A percentile compares a stretch with the other conserved stretches of the same genome.
phyloP scores from a whole-genome alignment of 2,329 filamentous ascomycete species.

The Colletotrichum musicola region DNA sequence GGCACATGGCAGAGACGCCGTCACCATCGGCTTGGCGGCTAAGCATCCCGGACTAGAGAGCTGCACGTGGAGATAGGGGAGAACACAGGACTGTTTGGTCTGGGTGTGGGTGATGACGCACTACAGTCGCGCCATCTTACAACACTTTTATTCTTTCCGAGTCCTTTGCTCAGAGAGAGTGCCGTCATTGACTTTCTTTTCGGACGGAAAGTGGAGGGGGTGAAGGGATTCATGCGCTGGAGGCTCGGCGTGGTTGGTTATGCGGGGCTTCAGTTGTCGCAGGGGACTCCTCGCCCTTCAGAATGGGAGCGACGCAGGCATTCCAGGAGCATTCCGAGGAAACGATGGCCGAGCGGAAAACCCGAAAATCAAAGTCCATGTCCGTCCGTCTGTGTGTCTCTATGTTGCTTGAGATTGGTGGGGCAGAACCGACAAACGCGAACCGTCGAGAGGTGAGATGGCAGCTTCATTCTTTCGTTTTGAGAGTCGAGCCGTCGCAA shows the following conservation, averaged over 20 bases:
- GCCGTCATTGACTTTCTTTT: background rate
- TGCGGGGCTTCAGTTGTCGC: background rate
- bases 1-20: background rate
- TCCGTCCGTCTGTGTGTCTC: background rate
- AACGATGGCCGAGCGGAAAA: conserved; percentile 21
- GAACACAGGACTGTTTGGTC: background rate
- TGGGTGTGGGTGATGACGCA: background rate
- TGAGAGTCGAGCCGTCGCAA: background rate
- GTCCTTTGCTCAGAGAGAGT: background rate
- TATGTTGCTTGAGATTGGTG: conserved; percentile 5
- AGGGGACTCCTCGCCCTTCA: conserved; percentile 11
- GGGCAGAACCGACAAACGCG: conserved; percentile 16
- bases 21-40: background rate
- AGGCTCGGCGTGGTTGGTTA: background rate
- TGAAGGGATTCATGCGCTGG: background rate
- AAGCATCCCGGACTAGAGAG: background rate
- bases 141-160: background rate
- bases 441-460: conserved; percentile 9
- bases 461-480: background rate
- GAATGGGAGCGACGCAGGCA: background rate
- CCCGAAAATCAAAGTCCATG: background rate
- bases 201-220: background rate
- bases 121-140: background rate
- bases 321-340: background rate
- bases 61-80: background rate